Evolutionary conservation across 257 asterid genomes (phyloP), one percentile per base, ranked within the genome.

Genomic region (Solanum appendiculatum): DNA sequence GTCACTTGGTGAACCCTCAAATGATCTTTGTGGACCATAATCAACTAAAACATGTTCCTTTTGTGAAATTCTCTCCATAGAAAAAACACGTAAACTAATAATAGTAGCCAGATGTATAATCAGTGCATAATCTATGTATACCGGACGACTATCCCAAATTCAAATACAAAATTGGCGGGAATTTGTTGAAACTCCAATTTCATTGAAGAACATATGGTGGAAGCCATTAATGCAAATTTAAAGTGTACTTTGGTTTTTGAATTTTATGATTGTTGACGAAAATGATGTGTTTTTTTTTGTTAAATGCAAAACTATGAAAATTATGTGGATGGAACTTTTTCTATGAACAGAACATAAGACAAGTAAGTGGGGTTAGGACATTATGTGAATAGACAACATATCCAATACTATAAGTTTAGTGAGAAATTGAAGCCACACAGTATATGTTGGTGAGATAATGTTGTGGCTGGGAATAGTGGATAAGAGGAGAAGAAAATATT

Each of bases 341-440:
- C 48, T 48, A 20, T 90, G 89, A 93, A 82, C 89, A 91, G 85
- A 42, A 42, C 69, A 78, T 2, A 9, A 68, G 91, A 89, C 92
- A 93, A 92, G 89, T 82, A 69, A 81, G 84, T 56, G 88, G 87
- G 56, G 44, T 81, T 40, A 78, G 37, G 14, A 40, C 36, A 16
- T 75, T 78, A 8, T 78, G 20, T 81, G 85, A 81, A 81, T 48
- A 48, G 85, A 29, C 85, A 16, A 81, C 64, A 78, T 44, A 78
- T 9, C 84, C 84, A 42, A 77, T 78, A 25, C 63, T 78, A 42
- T 4, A 25, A 84, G 42, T 56, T 33, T 14, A 78, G 82, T 42
- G 93, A 27, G 88, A 13, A 90, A 89, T 86, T 60, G 93, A 90
- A 93, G 90, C 98, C 98, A 94, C 98, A 94, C 98, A 94, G 84